Conservation (phyloP, 2,329 filamentous ascomycete species). For the Ascochyta lentis region DNA sequence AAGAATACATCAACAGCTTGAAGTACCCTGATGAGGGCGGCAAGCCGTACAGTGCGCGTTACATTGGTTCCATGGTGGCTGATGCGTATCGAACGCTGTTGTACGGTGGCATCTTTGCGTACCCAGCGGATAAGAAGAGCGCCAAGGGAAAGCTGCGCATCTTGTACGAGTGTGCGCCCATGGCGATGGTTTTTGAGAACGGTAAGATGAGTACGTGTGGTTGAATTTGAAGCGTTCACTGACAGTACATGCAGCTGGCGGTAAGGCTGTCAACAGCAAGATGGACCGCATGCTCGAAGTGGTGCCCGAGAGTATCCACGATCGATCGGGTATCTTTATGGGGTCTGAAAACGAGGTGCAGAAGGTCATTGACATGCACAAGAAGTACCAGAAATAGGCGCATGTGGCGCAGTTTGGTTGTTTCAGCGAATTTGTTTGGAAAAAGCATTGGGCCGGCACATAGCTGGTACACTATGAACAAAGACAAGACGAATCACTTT, state of each 20-base stretch:
- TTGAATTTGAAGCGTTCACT: slow-evolving; percentile 11
- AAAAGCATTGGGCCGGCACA: slow-evolving; percentile 11
- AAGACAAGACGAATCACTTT: slow-evolving; percentile 3
- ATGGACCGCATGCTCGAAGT: slow-evolving; percentile 92
- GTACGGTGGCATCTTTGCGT: slow-evolving; percentile 97
- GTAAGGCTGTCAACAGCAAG: slow-evolving; percentile 87
- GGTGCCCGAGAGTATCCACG: slow-evolving; percentile 90
- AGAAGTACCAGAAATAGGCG: slow-evolving; percentile 56
- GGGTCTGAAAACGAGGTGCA: slow-evolving; percentile 94
- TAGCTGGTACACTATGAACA: slow-evolving; percentile 7
- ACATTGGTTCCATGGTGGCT: slow-evolving; percentile 98
- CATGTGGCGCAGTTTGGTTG: neutral
- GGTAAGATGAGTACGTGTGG: slow-evolving; percentile 64
- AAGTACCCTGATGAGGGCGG: slow-evolving; percentile 77
- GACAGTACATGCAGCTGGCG: slow-evolving; percentile 69
- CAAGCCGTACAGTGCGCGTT: slow-evolving; percentile 93
- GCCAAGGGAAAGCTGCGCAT: slow-evolving; percentile 98
- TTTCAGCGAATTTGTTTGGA: slow-evolving; percentile 3
- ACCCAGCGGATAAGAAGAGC: slow-evolving; percentile 97
- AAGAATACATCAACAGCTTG: slow-evolving; percentile 86
- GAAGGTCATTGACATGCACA: slow-evolving; percentile 88
- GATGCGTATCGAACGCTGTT: slow-evolving; percentile 95
- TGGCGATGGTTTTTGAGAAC: slow-evolving; percentile 99
- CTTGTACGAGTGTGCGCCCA: slow-evolving; percentile 96
- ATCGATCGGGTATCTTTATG: slow-evolving; percentile 94